Evolutionary conservation across 768 basidiomycete species (phyloP), one percentile per base, ranked within the genome.

Genomic region (Pleurotus tuoliensis): DNA sequence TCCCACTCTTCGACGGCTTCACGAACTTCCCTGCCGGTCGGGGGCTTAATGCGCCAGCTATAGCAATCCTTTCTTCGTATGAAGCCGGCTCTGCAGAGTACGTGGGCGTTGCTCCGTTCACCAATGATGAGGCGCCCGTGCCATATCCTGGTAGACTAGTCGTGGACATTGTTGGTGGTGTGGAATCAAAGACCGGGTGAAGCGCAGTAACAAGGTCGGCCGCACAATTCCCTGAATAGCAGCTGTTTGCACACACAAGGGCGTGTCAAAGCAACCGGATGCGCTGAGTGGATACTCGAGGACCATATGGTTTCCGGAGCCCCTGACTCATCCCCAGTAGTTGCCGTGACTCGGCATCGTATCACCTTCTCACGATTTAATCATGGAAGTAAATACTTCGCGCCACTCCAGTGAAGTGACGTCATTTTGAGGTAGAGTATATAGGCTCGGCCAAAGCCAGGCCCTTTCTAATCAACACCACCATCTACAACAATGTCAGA

Each of bases 1-100:
- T 76, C 4, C 84, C 81, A 48, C 72, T 76, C 65, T 76, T 84
- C 2, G 83, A 79, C 58, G 80, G 76, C 67, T 89, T 89, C 53
- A 82, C 71, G 61, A 84, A 86, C 52, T 73, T 74, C 5, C 78
- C 77, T 15, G 73, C 67, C 3, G 76, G 75, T 25, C 80, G 69
- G 16, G 72, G 63, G 4, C 72, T 70, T 37, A 68, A 56, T 5
- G 75, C 71, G 34, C 73, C 73, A 24, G 68, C 74, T 25, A 81
- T 53, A 4, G 51, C 51, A 20, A 53, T 63, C 3, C 78, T 79
- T 57, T 76, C 79, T 64, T 87, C 86, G 57, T 76, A 69, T 24
- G 56, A 39, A 22, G 74, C 77, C 1, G 85, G 85, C 59, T 82
- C 76, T 9, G 76, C 75, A 3, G 83, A 76, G 64, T 87, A 87